Conservation (phyloP, 805 yeast genomes). For the Suhomyces faveliae region DNA sequence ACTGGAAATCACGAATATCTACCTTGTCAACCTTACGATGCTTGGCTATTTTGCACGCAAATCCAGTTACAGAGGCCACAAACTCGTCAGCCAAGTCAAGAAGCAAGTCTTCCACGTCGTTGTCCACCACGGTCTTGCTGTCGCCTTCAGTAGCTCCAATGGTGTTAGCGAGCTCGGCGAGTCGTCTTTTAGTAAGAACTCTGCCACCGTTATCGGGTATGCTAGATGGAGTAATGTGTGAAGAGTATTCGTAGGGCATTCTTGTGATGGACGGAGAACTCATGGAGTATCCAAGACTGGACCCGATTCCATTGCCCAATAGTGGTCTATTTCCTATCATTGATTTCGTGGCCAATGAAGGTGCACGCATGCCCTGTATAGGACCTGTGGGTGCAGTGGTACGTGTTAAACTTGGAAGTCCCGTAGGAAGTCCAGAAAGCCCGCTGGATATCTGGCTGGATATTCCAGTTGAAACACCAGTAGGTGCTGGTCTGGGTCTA, state of each 20-base stretch:
- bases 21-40: constrained; percentile 27
- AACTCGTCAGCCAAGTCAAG: constrained; percentile 30
- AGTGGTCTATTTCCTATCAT: neutral
- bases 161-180: constrained; percentile 25
- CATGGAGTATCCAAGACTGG: constrained; percentile 3
- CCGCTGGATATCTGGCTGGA: neutral
- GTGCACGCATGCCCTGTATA: constrained; percentile 3
- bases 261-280: constrained; percentile 5
- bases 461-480: neutral
- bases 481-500: neutral
- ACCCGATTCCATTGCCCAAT: constrained; percentile 3
- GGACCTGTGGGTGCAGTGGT: constrained; percentile 3
- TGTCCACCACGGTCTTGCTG: constrained; percentile 25
- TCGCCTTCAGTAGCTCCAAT: constrained; percentile 31
- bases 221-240: constrained; percentile 9
- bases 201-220: constrained; percentile 28
- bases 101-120: constrained; percentile 28
- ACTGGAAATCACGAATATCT: constrained; percentile 28
- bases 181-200: constrained; percentile 26
- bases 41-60: constrained; percentile 30
- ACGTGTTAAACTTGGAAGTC: neutral
- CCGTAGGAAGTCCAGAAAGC: neutral
- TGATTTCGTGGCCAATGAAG: constrained; percentile 1
- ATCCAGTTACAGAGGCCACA: constrained; percentile 25
- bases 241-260: constrained; percentile 9